Evolutionary conservation across 345 rosid species (phyloP).

Genomic region (Turritis glabra): DNA sequence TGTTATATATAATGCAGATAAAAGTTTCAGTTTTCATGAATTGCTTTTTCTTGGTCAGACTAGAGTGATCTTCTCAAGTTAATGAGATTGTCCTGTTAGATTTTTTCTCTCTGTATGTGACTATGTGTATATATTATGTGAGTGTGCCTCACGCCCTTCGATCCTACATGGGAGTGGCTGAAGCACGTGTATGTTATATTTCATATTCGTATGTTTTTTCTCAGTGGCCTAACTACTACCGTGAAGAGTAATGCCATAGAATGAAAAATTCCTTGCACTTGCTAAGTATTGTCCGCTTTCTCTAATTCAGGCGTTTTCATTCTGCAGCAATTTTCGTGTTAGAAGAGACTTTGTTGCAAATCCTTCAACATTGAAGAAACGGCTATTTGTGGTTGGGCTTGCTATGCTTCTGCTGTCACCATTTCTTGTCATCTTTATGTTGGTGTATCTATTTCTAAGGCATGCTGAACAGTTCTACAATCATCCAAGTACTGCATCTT

Average conservation of each 20-base stretch:
- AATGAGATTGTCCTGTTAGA: not conserved
- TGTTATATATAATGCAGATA: not conserved
- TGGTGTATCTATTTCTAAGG: conserved; percentile 89
- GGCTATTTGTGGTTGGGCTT: conserved; percentile 86
- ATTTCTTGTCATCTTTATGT: conserved; percentile 94
- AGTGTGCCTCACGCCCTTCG: not conserved
- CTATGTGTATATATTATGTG: not conserved
- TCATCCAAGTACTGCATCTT: conserved; percentile 97
- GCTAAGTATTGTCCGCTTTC: conserved; percentile 29
- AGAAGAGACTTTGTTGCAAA: conserved; percentile 85
- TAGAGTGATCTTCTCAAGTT: not conserved
- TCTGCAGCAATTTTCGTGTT: conserved; percentile 84
- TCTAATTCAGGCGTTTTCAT: conserved; percentile 40
- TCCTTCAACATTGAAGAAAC: conserved; percentile 74
- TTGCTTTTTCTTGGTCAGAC: not conserved
- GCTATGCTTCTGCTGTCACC: conserved; percentile 90
- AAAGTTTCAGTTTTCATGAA: not conserved
- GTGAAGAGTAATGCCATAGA: not conserved
- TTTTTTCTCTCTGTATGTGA: not conserved
- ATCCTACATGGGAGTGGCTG: not conserved
- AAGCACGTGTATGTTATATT: conserved; percentile 2
- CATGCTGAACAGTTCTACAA: conserved; percentile 98
- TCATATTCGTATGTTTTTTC: conserved; percentile 5
- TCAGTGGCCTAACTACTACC: not conserved
- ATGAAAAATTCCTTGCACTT: not conserved